Percentiles rank a stretch among this genome's conserved stretches.
Conservation (phyloP, 2,329 filamentous ascomycete genomes). For the Trichoderma hamatum region DNA sequence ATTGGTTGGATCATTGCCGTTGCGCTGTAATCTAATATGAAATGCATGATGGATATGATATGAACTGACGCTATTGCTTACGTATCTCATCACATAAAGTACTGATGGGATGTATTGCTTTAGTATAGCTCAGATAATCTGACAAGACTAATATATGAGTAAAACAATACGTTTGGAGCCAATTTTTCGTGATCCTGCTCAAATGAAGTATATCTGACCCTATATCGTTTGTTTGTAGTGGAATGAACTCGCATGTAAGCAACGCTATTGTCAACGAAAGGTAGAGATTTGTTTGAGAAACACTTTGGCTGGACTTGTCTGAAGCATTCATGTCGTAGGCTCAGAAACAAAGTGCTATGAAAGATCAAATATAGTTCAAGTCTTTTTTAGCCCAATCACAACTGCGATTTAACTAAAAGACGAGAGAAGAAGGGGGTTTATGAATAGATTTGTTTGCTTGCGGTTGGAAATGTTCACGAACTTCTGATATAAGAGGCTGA, state of each 20-base stretch:
- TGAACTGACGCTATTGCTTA: not conserved
- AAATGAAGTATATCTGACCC: not conserved
- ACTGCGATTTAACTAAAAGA: too few species aligned
- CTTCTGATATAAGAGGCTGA: too few species aligned
- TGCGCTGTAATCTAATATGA: slow-evolving; percentile 29
- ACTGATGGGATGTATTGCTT: not conserved
- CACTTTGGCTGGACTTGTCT: not conserved
- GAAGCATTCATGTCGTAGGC: not conserved
- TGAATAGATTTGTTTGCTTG: too few species aligned
- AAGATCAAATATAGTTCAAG: too few species aligned
- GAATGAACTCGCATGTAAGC: not conserved
- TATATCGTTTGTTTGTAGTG: not conserved
- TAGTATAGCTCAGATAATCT: not conserved
- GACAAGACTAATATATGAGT: not conserved
- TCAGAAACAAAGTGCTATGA: not conserved
- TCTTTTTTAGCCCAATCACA: too few species aligned
- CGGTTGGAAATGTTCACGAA: too few species aligned
- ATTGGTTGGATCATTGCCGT: slow-evolving; percentile 33
- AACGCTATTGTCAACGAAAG: not conserved
- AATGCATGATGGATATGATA: not conserved
- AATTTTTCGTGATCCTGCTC: not conserved
- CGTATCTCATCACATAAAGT: not conserved
- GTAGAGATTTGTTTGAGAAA: too few species aligned
- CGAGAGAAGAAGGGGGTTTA: too few species aligned
- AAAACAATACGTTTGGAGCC: not conserved